Evolutionary conservation across 768 basidiomycete species (phyloP).

Genomic region (Leccinum olivaceopallidum): DNA sequence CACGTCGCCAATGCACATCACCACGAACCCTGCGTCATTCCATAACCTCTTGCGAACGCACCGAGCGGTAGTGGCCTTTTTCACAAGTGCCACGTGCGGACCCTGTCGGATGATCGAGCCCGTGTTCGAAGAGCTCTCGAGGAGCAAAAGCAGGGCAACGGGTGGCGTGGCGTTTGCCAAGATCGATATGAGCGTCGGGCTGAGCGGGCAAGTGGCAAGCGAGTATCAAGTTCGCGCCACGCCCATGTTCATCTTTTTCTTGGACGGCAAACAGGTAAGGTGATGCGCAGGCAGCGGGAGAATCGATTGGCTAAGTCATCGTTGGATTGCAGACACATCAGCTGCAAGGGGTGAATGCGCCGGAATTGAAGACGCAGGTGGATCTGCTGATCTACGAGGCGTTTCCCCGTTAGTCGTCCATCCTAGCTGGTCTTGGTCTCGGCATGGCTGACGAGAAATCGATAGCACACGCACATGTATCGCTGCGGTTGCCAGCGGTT

Average conservation of each 20-base stretch:
- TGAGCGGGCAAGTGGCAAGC: constrained; percentile 57
- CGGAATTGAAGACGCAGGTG: constrained; percentile 71
- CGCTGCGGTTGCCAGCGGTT: constrained; percentile 57
- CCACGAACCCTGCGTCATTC: constrained; percentile 76
- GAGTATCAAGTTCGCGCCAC: constrained; percentile 73
- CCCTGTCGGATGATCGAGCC: constrained; percentile 87
- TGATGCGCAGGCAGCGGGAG: constrained; percentile 2
- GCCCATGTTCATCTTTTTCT: constrained; percentile 89
- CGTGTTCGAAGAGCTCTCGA: constrained; percentile 75
- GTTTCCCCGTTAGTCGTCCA: constrained; percentile 66
- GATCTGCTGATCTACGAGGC: constrained; percentile 74
- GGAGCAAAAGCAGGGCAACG: constrained; percentile 50
- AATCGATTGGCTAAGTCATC: neutral
- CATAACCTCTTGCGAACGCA: constrained; percentile 62
- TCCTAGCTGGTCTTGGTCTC: neutral
- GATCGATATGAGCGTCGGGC: constrained; percentile 75
- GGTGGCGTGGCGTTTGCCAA: constrained; percentile 74
- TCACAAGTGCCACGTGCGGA: constrained; percentile 73
- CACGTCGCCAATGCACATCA: constrained; percentile 63
- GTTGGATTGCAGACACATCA: constrained; percentile 53
- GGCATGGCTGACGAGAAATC: neutral
- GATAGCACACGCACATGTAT: constrained; percentile 74
- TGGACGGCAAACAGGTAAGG: constrained; percentile 70
- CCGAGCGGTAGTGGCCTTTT: constrained; percentile 75
- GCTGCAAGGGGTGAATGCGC: constrained; percentile 67